Evolutionary conservation across 202 grass and related monocot genomes (phyloP).

Genomic region (Schoenoplectus triqueter): DNA sequence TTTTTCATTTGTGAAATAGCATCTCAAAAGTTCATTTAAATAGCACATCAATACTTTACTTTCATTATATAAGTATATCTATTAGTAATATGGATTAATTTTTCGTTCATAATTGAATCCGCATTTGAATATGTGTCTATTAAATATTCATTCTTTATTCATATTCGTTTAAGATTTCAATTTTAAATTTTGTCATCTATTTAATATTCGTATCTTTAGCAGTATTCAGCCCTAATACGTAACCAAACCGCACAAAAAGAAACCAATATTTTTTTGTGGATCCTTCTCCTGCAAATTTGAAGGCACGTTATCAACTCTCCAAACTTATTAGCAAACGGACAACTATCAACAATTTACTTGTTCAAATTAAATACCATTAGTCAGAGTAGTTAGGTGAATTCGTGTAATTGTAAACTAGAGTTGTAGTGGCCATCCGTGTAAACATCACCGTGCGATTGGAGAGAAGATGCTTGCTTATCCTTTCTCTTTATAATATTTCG

Average conservation of each 20-base stretch:
- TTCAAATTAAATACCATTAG: slow-evolving; percentile 14
- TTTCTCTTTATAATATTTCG: neutral
- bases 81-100: too few species aligned
- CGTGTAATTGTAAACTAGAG: neutral
- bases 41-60: too few species aligned
- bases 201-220: too few species aligned
- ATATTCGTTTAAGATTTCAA: too few species aligned
- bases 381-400: slow-evolving; percentile 32
- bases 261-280: neutral
- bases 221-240: neutral
- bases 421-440: slow-evolving; percentile 5
- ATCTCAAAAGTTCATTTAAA: too few species aligned
- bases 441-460: slow-evolving; percentile 20
- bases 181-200: too few species aligned
- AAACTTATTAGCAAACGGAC: neutral
- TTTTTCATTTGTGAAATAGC: too few species aligned
- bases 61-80: too few species aligned
- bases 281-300: neutral
- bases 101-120: too few species aligned
- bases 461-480: slow-evolving; percentile 38
- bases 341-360: neutral
- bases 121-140: too few species aligned
- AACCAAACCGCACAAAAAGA: neutral
- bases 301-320: neutral
- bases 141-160: too few species aligned